Evolutionary conservation across 2,329 filamentous ascomycete species (phyloP).

Genomic region (Fusarium abutilonis): DNA sequence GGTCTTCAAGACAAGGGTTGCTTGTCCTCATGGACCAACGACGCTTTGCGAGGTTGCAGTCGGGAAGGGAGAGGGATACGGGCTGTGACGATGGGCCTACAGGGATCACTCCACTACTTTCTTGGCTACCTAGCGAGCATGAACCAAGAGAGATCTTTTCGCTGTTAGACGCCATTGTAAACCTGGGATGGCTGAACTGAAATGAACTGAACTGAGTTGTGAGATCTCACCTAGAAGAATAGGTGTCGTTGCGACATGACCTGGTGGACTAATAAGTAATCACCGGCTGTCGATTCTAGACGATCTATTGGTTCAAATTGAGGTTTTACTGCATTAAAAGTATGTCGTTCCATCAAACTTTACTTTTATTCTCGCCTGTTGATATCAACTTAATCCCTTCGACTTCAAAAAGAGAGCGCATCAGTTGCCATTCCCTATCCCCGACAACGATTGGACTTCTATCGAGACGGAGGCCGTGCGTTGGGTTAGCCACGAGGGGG

Average conservation of each 20-base stretch:
- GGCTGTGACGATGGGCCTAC: slow-evolving; percentile 29
- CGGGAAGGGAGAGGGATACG: slow-evolving; percentile 27
- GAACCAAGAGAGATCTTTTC: slow-evolving; percentile 11
- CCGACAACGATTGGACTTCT: slow-evolving; percentile 17
- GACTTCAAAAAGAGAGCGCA: no score
- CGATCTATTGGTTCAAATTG: no score
- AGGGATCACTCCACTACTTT: slow-evolving; percentile 8
- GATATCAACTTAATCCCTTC: no score
- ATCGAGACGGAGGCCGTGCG: slow-evolving; percentile 41
- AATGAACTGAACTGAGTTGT: no score
- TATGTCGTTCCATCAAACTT: no score
- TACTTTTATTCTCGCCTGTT: no score
- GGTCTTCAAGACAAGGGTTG: slow-evolving; percentile 28
- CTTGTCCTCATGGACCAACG: slow-evolving; percentile 24
- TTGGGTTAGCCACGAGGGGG: slow-evolving; percentile 17
- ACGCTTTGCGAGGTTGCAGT: slow-evolving; percentile 35
- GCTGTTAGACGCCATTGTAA: neutral
- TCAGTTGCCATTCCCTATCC: slow-evolving; percentile 5
- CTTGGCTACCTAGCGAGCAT: neutral
- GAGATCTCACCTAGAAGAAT: slow-evolving; percentile 36
- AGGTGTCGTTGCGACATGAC: no score
- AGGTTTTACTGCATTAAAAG: no score
- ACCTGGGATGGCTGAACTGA: no score
- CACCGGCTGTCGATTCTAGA: no score
- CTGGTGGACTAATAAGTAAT: no score